A percentile compares a stretch with the other conserved stretches of the same genome.
These are phyloP conservation scores for Thraustochytrium sp. DNA, from an alignment of 352 stramenopile genomes.

Conservation along the genomic window DNA sequence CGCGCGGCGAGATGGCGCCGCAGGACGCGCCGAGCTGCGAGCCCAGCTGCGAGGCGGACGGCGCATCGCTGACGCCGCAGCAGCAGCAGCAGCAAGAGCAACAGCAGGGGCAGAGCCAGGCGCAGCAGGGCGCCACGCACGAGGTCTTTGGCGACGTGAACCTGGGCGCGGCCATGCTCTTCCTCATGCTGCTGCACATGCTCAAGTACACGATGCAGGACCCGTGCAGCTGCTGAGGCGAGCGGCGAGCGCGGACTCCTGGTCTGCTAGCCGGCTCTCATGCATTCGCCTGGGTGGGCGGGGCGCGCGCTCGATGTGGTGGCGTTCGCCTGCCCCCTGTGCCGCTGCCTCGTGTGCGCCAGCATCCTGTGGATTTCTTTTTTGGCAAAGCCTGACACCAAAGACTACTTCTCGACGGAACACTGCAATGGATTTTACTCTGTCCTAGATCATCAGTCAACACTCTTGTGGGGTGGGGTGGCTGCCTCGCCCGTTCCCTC, in stretches of 20 bases:
- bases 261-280: background rate
- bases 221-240: slow-evolving; percentile 17
- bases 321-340: too few species aligned
- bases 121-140: background rate
- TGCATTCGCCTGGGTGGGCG: background rate
- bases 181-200: slow-evolving; percentile 37
- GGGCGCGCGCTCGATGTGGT: background rate
- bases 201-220: slow-evolving; percentile 32
- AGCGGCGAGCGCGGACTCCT: too few species aligned
- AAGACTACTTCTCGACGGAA: too few species aligned
- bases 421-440: too few species aligned
- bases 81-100: background rate
- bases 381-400: too few species aligned
- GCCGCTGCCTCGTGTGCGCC: too few species aligned
- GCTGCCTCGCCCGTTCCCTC: too few species aligned
- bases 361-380: too few species aligned
- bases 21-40: background rate
- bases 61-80: background rate
- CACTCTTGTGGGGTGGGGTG: too few species aligned
- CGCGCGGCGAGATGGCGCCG: too few species aligned
- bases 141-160: slow-evolving; percentile 39
- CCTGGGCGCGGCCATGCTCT: slow-evolving; percentile 24
- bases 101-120: slow-evolving; percentile 14
- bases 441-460: too few species aligned
- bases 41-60: background rate